phyloP scores from a whole-genome alignment of 2,329 filamentous ascomycete species.

The Fusarium sp. region DNA sequence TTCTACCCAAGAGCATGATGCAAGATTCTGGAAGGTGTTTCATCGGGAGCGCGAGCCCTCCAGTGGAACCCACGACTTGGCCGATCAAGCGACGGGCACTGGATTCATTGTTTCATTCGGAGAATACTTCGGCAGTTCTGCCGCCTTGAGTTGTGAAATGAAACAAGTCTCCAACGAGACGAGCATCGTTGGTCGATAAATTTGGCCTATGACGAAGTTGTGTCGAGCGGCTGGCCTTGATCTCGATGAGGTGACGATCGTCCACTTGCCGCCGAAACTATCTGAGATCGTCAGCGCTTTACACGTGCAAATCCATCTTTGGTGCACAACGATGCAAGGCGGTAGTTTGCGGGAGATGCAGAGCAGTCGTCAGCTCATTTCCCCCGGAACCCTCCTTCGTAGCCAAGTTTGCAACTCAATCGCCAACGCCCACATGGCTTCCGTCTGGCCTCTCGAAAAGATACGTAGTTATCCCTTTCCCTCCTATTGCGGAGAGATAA shows the following conservation, averaged over 20 bases:
- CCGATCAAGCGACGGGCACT: conserved; percentile 12
- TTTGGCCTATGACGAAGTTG: conserved; percentile 29
- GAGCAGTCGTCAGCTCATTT: conserved; percentile 44
- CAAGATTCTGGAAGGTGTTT: conserved; percentile 8
- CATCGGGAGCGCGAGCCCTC: not conserved
- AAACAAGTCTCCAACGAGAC: conserved; percentile 15
- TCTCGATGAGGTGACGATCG: conserved; percentile 41
- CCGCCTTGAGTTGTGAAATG: conserved; percentile 13
- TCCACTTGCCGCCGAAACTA: conserved; percentile 34
- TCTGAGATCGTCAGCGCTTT: conserved; percentile 30
- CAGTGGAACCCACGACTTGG: not conserved
- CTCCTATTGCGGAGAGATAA: conserved; percentile 43
- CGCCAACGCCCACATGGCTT: not conserved
- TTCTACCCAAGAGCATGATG: conserved; percentile 12
- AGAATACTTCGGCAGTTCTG: conserved; percentile 29
- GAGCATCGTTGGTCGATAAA: conserved; percentile 25
- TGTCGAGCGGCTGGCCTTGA: conserved; percentile 24
- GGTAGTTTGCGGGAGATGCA: conserved; percentile 31
- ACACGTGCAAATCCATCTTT: conserved; percentile 25
- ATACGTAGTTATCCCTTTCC: not conserved
- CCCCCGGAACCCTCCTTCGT: conserved; percentile 25
- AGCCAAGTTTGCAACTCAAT: conserved; percentile 8
- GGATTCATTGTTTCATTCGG: conserved; percentile 37
- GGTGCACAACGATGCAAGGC: conserved; percentile 32
- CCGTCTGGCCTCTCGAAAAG: not conserved